A percentile compares a stretch with the other conserved stretches of the same genome.
Evolutionary conservation across 1,284 basidiomycete genomes (phyloP).

Genomic region (Kalmanozyma brasiliensis): DNA sequence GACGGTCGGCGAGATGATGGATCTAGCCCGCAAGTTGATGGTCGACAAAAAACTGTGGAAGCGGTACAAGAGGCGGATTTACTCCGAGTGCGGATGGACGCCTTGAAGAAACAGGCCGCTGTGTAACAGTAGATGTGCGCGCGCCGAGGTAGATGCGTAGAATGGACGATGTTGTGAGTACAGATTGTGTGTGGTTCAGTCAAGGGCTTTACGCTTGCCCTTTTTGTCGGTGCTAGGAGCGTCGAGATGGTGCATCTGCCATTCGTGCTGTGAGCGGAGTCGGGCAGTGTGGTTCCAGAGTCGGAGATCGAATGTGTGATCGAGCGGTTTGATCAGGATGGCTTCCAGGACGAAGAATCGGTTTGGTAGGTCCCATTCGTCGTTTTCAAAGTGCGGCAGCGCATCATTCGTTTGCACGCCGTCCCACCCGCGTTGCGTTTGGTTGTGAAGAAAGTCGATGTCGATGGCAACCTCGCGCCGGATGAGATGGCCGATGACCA

Average conservation of each 20-base stretch:
- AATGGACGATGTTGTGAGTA: too few relatives aligned
- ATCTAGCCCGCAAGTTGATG: slow-evolving; percentile 76
- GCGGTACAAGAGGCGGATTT: slow-evolving; percentile 78
- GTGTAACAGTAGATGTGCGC: too few relatives aligned
- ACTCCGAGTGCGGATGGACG: slow-evolving; percentile 32
- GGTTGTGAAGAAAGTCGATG: neutral
- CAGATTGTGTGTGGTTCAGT: neutral
- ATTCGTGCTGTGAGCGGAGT: slow-evolving; percentile 20
- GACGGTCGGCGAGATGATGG: slow-evolving; percentile 82
- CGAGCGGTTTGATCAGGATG: slow-evolving; percentile 17
- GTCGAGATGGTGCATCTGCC: slow-evolving; percentile 4
- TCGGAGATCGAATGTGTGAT: slow-evolving; percentile 18
- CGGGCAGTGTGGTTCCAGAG: slow-evolving; percentile 38
- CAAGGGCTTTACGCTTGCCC: slow-evolving; percentile 24
- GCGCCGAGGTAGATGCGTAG: too few relatives aligned
- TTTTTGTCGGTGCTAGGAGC: slow-evolving; percentile 7
- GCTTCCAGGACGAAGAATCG: slow-evolving; percentile 33
- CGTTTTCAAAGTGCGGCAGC: too few relatives aligned
- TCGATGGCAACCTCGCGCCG: slow-evolving; percentile 1
- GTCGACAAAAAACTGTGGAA: slow-evolving; percentile 75
- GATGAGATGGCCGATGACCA: slow-evolving; percentile 32
- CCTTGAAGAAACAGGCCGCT: too few relatives aligned
- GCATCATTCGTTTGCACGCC: neutral
- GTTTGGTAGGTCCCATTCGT: slow-evolving; percentile 11
- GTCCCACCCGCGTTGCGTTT: neutral